Evolutionary conservation across 2,329 filamentous ascomycete genomes (phyloP), one percentile per base, ranked within the genome.

Genomic region (Immersiporthe knoxdaviesiana): DNA sequence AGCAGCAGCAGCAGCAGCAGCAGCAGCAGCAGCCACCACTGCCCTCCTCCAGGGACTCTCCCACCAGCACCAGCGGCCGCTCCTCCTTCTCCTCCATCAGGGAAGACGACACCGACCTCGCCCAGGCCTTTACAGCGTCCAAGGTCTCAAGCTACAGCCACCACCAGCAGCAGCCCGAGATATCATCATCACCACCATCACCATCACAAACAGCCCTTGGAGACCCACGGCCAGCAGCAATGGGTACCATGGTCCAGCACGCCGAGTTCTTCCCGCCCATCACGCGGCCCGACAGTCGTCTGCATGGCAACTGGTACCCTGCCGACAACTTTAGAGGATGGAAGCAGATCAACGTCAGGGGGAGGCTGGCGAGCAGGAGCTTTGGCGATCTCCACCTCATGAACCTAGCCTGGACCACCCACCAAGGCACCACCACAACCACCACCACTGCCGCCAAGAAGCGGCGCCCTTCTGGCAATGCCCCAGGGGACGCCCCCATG

Each of bases 81-180:
- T 85, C 85, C 39, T 89, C 87, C 69, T 89, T 89, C 79, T 89
- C 87, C 39, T 89, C 87, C 60, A 86, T 89, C 70, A 83, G 87
- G 71, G 87, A 89, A 80, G 84, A 85, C 76, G 85, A 88, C 75
- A 82, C 84, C 73, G 84, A 85, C 70, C 78, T 89, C 39, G 84
- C 86, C 68, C 88, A 91, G 80, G 86, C 85, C 67, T 91, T 91
- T 72, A 90, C 87, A 63, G 84, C 84, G 66, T 86, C 86, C 76
- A 90, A 89, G 77, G 79, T 89, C 71, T 90, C 88, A 47, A 87
- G 85, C 67, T 89, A 88, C 74, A 81, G 81, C 60, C 73, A 74
- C 37, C 77, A 78, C 37, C 78, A 82, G 73, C 86, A 88, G 41
- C 41, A 44, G 35, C 35, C 35, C 44, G 21, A 47, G 44, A n/a